Evolutionary conservation across 305 asterid genomes (phyloP).

Genomic region (Nicotiana rustica): DNA sequence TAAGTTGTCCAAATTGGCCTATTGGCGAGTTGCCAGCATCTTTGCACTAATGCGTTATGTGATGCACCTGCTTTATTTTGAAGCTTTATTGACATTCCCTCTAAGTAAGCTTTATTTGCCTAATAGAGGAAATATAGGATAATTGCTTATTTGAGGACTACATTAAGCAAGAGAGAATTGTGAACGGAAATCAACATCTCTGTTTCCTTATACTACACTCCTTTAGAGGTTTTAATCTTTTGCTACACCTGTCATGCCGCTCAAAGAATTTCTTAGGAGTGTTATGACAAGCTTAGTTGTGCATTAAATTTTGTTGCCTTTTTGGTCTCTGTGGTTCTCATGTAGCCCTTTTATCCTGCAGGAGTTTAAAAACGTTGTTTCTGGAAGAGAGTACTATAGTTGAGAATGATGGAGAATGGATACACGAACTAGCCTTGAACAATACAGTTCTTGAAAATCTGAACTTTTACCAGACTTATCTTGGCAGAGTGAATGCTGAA

Average conservation of each 20-base stretch:
- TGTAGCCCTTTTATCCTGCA: conserved; percentile 43
- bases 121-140: too few species aligned
- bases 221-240: not conserved
- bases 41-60: too few species aligned
- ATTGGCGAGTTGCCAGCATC: too few species aligned
- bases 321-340: conserved; percentile 25
- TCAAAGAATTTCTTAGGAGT: not conserved
- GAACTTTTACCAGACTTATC: conserved; percentile 84
- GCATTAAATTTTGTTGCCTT: not conserved
- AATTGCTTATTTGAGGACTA: not conserved
- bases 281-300: not conserved
- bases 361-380: conserved; percentile 70
- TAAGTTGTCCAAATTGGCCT: too few species aligned
- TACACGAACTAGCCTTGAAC: conserved; percentile 78
- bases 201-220: not conserved
- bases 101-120: not conserved
- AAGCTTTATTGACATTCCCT: not conserved
- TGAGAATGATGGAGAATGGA: conserved; percentile 85
- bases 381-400: conserved; percentile 78
- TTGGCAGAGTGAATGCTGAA: conserved; percentile 45
- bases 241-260: too few species aligned
- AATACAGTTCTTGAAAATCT: conserved; percentile 72
- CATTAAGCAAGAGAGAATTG: not conserved
- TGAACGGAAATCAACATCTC: not conserved
- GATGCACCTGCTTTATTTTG: not conserved